Percentiles rank a stretch among this genome's conserved stretches.
These are phyloP conservation scores for Fonsecaea multimorphosa DNA, from an alignment of 2,329 filamentous ascomycete genomes.

Conservation along the genomic window DNA sequence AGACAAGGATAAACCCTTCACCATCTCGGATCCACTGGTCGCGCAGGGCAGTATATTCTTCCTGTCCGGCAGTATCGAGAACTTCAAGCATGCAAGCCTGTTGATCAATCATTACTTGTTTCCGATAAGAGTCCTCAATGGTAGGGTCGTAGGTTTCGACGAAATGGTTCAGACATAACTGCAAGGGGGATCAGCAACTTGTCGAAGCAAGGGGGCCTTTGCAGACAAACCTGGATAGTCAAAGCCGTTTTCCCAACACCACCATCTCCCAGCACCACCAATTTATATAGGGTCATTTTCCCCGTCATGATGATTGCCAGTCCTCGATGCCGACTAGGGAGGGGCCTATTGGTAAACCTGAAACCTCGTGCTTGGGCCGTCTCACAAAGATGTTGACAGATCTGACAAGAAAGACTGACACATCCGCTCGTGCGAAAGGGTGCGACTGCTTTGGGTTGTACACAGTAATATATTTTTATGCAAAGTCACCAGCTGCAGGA, in stretches of 20 bases:
- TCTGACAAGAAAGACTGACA: slow-evolving; percentile 4
- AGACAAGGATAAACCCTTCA: slow-evolving; percentile 95
- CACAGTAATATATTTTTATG: neutral
- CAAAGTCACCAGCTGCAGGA: neutral
- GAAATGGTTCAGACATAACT: slow-evolving; percentile 97
- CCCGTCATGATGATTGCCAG: slow-evolving; percentile 70
- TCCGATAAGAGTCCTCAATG: slow-evolving; percentile 72
- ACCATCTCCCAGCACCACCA: slow-evolving; percentile 93
- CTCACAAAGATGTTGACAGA: slow-evolving; percentile 15
- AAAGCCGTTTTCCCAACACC: slow-evolving; percentile 93
- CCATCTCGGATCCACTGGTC: slow-evolving; percentile 99
- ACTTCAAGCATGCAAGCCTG: slow-evolving; percentile 98
- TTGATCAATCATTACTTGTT: slow-evolving; percentile 82
- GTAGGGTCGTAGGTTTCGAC: slow-evolving; percentile 84
- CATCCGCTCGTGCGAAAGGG: slow-evolving; percentile 23
- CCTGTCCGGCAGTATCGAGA: slow-evolving; percentile 94
- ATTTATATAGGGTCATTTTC: slow-evolving; percentile 94
- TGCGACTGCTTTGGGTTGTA: slow-evolving; percentile 19
- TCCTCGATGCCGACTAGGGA: slow-evolving; percentile 25
- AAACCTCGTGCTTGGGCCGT: slow-evolving; percentile 16
- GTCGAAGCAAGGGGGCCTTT: neutral
- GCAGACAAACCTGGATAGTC: slow-evolving; percentile 71
- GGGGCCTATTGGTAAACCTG: slow-evolving; percentile 1
- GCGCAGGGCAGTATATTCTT: slow-evolving; percentile 95
- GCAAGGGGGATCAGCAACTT: slow-evolving; percentile 28